Percentiles rank a stretch among this genome's conserved stretches.
Evolutionary conservation across 2,329 filamentous ascomycete species (phyloP).

Genomic region (Chrysoporthe austroafricana): DNA sequence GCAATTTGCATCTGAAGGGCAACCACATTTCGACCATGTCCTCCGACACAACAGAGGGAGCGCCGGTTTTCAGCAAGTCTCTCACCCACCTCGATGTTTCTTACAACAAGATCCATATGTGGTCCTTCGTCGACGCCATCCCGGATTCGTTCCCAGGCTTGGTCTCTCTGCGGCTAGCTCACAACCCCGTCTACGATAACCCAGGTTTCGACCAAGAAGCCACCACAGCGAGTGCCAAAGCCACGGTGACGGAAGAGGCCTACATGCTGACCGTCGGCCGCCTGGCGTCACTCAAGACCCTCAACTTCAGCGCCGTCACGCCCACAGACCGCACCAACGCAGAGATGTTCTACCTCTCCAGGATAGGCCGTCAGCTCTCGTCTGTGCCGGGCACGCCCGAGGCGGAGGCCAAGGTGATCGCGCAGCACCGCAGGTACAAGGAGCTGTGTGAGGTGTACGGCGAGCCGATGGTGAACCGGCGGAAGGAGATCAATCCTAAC

Average conservation of each 20-base stretch:
- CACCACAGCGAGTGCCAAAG: conserved; percentile 41
- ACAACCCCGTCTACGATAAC: conserved; percentile 80
- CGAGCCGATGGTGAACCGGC: conserved; percentile 65
- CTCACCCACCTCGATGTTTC: conserved; percentile 74
- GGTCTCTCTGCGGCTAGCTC: conserved; percentile 74
- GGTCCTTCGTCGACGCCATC: conserved; percentile 75
- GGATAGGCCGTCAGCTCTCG: conserved; percentile 77
- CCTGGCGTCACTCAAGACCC: conserved; percentile 64
- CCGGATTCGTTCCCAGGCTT: conserved; percentile 72
- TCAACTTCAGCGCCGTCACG: conserved; percentile 77
- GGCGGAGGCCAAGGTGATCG: conserved; percentile 56
- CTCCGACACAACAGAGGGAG: conserved; percentile 34
- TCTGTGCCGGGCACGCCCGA: conserved; percentile 56
- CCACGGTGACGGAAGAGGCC: conserved; percentile 71
- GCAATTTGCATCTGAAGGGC: conserved; percentile 72
- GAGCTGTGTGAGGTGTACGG: conserved; percentile 79
- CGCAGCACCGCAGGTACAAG: conserved; percentile 70
- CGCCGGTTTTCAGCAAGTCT: conserved; percentile 55
- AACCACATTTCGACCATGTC: conserved; percentile 65
- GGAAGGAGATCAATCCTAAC: conserved; percentile 67
- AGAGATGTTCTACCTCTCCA: conserved; percentile 89
- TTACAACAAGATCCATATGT: conserved; percentile 70
- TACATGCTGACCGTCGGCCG: conserved; percentile 88
- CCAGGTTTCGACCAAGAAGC: conserved; percentile 39
- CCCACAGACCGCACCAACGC: conserved; percentile 79